Conservation (phyloP, 1,284 basidiomycete genomes). For the Boletus calvinii region DNA sequence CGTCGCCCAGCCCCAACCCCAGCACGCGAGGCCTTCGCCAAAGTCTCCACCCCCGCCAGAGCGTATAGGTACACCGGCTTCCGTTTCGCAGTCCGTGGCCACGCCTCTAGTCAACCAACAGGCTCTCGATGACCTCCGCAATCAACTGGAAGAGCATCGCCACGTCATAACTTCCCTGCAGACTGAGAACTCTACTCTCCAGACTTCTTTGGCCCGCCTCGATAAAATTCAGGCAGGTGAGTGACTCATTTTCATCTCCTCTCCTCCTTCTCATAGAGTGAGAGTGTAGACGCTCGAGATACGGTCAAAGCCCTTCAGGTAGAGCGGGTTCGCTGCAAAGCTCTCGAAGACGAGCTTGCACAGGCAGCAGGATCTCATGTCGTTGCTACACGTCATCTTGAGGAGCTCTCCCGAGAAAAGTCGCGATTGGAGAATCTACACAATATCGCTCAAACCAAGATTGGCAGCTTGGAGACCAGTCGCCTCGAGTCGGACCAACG, state of each 20-base stretch:
- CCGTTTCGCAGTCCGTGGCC: slow-evolving; percentile 1
- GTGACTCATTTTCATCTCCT: not conserved
- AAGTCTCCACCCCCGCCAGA: slow-evolving; percentile 21
- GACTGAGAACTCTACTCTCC: slow-evolving; percentile 20
- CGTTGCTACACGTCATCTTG: slow-evolving; percentile 12
- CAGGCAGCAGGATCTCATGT: slow-evolving; percentile 11
- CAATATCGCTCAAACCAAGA: slow-evolving; percentile 13
- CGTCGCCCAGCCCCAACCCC: slow-evolving; percentile 9
- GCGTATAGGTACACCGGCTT: slow-evolving; percentile 12
- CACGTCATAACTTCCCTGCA: slow-evolving; percentile 17
- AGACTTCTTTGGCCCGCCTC: slow-evolving; percentile 17
- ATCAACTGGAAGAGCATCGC: slow-evolving; percentile 22
- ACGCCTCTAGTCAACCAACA: slow-evolving; percentile 5
- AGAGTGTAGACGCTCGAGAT: slow-evolving; percentile 15
- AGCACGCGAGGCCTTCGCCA: slow-evolving; percentile 11
- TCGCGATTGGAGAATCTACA: slow-evolving; percentile 32
- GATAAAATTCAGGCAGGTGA: slow-evolving; percentile 18
- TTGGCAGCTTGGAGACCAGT: slow-evolving; percentile 17
- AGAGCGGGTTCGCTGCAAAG: slow-evolving; percentile 20
- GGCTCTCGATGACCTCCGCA: slow-evolving; percentile 12
- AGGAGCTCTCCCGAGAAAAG: slow-evolving; percentile 28
- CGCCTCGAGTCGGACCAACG: slow-evolving; percentile 14
- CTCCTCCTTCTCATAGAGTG: not conserved
- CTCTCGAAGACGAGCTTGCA: slow-evolving; percentile 23
- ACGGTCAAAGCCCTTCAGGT: slow-evolving; percentile 12